phyloP scores from a whole-genome alignment of 306 rosid species.

The Alnus rubra region DNA sequence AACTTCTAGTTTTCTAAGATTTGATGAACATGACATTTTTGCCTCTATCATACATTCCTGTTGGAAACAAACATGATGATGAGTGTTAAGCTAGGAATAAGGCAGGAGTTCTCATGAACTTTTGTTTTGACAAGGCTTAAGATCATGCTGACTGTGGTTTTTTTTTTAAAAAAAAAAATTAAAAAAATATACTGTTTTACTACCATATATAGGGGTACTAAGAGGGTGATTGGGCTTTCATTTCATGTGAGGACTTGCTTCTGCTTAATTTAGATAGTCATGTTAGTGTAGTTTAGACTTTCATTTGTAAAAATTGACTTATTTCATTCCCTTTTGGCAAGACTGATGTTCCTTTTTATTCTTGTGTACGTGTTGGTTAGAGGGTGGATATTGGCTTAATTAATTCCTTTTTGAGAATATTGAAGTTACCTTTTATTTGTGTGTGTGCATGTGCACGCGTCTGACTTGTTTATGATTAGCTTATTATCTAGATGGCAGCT shows the following conservation, averaged over 20 bases:
- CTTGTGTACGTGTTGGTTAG: too few relatives aligned
- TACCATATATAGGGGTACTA: not conserved
- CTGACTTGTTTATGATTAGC: not conserved
- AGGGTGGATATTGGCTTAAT: not conserved
- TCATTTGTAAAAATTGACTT: not conserved
- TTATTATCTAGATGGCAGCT: conserved; percentile 1
- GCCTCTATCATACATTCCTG: not conserved
- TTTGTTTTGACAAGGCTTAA: not conserved
- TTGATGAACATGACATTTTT: not conserved
- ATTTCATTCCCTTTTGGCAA: not conserved
- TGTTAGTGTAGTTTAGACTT: not conserved
- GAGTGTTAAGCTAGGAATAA: not conserved
- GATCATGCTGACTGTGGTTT: not conserved
- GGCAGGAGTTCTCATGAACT: not conserved
- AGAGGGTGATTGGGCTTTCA: not conserved
- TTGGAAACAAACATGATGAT: not conserved
- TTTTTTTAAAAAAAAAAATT: too few relatives aligned
- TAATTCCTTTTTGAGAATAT: not conserved
- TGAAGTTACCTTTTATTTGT: not conserved
- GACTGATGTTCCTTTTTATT: not conserved
- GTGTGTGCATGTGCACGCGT: too few relatives aligned
- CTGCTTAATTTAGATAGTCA: not conserved
- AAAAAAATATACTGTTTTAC: too few relatives aligned
- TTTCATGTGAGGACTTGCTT: not conserved
- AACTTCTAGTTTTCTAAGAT: not conserved